A percentile compares a stretch with the other conserved stretches of the same genome.
Conservation (phyloP, 2,329 filamentous ascomycete species). For the Venturiaceae sp. region DNA sequence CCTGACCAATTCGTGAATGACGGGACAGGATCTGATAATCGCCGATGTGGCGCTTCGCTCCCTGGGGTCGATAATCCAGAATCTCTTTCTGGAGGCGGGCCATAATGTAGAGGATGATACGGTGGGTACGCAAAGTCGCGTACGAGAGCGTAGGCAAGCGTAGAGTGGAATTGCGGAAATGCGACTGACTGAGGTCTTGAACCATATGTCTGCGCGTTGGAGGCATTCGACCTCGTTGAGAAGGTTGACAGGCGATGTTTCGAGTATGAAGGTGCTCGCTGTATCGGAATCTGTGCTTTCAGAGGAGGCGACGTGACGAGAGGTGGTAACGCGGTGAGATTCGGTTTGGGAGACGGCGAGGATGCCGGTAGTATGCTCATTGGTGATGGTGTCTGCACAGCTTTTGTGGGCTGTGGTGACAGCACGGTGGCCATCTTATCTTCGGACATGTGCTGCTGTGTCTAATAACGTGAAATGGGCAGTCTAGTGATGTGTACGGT, state of each 20-base stretch:
- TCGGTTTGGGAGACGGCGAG: constrained; percentile 17
- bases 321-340: constrained; percentile 34
- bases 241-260: constrained; percentile 79
- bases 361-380: constrained; percentile 17
- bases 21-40: constrained; percentile 73
- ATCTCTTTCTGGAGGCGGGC: constrained; percentile 68
- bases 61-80: constrained; percentile 78
- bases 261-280: constrained; percentile 59
- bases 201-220: constrained; percentile 24
- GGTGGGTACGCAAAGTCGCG: constrained; percentile 90
- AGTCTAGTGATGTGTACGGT: not conserved
- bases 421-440: constrained; percentile 5
- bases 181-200: constrained; percentile 75
- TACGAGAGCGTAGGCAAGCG: constrained; percentile 77
- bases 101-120: constrained; percentile 83
- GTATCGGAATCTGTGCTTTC: constrained; percentile 39
- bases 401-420: not conserved
- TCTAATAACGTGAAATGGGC: not conserved
- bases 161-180: constrained; percentile 77
- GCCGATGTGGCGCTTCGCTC: constrained; percentile 60
- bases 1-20: constrained; percentile 53
- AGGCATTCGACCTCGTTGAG: constrained; percentile 6
- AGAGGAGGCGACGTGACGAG: constrained; percentile 41
- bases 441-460: not conserved
- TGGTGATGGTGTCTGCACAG: constrained; percentile 10